Evolutionary conservation across 805 yeast genomes (phyloP).

Genomic region (Starmera dryadoides): DNA sequence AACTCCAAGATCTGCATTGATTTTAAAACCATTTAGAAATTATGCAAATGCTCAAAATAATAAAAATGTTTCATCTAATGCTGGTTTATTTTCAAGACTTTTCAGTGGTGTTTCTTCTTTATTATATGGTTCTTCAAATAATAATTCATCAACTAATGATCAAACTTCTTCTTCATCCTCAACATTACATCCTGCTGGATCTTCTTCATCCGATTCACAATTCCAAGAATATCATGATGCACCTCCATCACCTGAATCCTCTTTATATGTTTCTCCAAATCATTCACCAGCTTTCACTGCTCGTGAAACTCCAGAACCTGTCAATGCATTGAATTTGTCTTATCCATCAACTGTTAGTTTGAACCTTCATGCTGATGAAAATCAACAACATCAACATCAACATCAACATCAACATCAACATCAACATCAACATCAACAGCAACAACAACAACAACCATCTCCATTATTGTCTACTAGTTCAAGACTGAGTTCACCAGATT

Average conservation of each 20-base stretch:
- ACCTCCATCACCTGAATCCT: neutral
- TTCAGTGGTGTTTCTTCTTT: conserved; percentile 26
- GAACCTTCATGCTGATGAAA: neutral
- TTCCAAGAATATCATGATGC: neutral
- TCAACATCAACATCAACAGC: neutral
- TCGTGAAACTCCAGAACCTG: neutral
- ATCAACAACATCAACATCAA: neutral
- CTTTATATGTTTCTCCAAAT: neutral
- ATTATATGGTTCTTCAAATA: conserved; percentile 19
- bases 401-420: neutral
- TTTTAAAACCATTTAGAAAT: conserved; percentile 52
- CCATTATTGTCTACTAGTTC: neutral
- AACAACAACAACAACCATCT: neutral
- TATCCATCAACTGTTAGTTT: neutral
- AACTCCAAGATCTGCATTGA: conserved; percentile 66
- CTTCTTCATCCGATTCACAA: too few relatives aligned
- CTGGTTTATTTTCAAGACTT: conserved; percentile 24
- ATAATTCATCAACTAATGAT: neutral
- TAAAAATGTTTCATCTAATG: conserved; percentile 9
- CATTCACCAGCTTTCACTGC: neutral
- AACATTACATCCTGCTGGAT: neutral
- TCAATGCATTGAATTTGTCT: neutral
- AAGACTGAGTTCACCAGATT: neutral
- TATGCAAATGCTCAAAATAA: conserved; percentile 21
- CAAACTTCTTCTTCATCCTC: neutral